Evolutionary conservation across 179 eudicot species (phyloP), one percentile per base, ranked within the genome.

Genomic region (Beta corolliflora): DNA sequence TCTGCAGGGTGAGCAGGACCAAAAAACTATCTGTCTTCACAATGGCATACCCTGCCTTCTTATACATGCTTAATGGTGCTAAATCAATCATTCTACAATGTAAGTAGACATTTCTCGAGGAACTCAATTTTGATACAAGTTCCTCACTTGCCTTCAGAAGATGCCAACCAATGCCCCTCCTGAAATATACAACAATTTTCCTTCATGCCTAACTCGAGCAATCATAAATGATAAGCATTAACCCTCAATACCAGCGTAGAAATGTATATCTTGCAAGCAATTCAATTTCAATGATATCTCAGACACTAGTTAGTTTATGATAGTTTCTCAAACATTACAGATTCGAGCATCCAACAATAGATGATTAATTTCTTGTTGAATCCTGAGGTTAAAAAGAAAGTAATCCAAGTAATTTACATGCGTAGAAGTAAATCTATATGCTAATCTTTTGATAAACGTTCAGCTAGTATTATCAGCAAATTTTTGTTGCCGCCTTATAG

Each of bases 141-240:
- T 94, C 90, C 86, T 96, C 98, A 72, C 96, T 88, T 72, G 99
- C 98, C 89, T 91, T 94, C 81, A 96, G 79, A 68, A 96, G 91
- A 86, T 96, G 98, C 98, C 98, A 94, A 69, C 99, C 99, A 77
- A 96, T 94, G 72, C 99, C 95, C 83, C 92, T 92, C 93, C 98
- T 95, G 85, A 48, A 87, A 78, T 75, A 81, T 59, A 79, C 11
- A 82, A 58, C 13, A 65, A 8, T 12, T 56, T 1, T 8, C 56
- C 21, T 9, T 64, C 55, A 71, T 46, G 71, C 50, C 58, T 65
- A 58, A 59, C 75, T 79, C 79, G 72, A 71, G 21, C 53, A 73
- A 54, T 18, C 82, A 73, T 56, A 54, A 59, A 76, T 2, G 9
- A 55, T 2, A 78, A n/a, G 66, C 19, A 69, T 63, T 77, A 41